Evolutionary conservation across 2,329 filamentous ascomycete species (phyloP), one percentile per base, ranked within the genome.

Genomic region (Alternaria arborescens): DNA sequence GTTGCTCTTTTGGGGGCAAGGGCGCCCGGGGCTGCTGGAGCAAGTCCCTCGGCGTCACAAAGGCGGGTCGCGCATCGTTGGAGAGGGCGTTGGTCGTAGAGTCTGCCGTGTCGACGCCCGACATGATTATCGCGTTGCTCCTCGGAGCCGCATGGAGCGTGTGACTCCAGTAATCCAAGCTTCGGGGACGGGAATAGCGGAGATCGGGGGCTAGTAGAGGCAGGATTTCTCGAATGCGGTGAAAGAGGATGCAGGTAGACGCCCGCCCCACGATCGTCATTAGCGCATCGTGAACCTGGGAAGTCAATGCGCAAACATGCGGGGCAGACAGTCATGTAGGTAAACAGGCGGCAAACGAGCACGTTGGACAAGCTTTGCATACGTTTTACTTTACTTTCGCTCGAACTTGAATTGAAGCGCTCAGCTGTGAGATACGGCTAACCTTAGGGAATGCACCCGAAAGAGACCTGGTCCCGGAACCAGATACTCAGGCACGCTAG

Each of bases 41-140:
- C 42, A 70, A 62, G 28, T 55, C 56, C n/a, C 60, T 58, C 12
- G 67, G 68, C 28, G 67, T 67, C 53, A 76, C 71, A 61, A 70
- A 74, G 60, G 61, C 66, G 58, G 70, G 62, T 38, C 60, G 60
- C 44, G 60, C 56, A 58, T 65, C 57, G 58, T 44, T 65, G 24
- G 32, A 32, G 58, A 57, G 55, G 60, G 65, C 60, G 62, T 65
- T 66, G 56, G 65, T 62, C 10, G 67, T 61, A 60, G 72, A 68
- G 64, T 75, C 62, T 51, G 70, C 70, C 58, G 67, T 68, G 69
- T 77, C 76, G 70, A 71, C 70, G 71, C 74, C 77, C 69, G 77
- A 77, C 77, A 79, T 79, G 58, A 67, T 75, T 72, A 66, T 72
- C 69, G 69, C 66, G 70, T 64, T 69, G 72, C 74, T 73, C 71